These are phyloP conservation scores for Eucalyptus tenuipes DNA, from an alignment of 345 rosid species.

Conservation along the genomic window DNA sequence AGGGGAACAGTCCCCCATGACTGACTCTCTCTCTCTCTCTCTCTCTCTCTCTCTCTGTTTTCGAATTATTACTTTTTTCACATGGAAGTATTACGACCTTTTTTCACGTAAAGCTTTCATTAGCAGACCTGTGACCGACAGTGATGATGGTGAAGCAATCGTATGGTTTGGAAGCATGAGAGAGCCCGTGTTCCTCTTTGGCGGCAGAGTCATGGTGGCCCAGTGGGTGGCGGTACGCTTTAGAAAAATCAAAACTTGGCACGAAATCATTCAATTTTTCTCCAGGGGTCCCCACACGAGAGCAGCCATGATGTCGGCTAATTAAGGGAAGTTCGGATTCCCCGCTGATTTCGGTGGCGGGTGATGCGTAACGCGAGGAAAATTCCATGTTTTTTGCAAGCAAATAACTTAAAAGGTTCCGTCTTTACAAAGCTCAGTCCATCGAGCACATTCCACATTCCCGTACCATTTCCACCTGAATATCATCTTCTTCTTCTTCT, in stretches of 20 bases:
- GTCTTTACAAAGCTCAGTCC: background rate
- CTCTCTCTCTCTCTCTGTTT: background rate
- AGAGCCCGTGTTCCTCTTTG: background rate
- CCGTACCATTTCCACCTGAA: background rate
- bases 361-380: background rate
- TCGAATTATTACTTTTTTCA: background rate
- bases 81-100: background rate
- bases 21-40: background rate
- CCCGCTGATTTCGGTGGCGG: background rate
- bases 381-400: background rate
- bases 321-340: background rate
- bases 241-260: background rate
- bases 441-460: background rate
- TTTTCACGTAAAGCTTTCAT: background rate
- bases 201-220: background rate
- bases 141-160: conserved; percentile 1
- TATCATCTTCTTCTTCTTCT: background rate
- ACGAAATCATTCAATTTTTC: background rate
- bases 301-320: background rate
- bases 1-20: background rate
- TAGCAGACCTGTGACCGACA: conserved; percentile 8
- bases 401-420: background rate
- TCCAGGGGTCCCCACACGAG: background rate
- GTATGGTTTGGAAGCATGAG: background rate
- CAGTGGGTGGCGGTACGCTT: background rate